Percentiles rank a stretch among this genome's conserved stretches.
These are phyloP conservation scores for Coniferiporia weirii DNA, from an alignment of 1,284 basidiomycete genomes.

Conservation along the genomic window DNA sequence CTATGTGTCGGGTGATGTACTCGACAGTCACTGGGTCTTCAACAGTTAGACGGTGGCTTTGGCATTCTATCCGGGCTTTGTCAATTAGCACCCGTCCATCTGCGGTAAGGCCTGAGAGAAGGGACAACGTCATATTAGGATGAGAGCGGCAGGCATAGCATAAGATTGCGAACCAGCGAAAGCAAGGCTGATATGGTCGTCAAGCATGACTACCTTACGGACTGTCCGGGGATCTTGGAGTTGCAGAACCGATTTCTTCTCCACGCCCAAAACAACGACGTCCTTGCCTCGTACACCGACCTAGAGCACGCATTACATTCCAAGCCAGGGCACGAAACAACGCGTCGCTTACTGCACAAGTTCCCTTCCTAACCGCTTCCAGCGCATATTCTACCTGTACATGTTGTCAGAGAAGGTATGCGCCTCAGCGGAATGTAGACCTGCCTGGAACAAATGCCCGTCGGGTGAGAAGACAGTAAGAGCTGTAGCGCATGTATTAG, in stretches of 20 bases:
- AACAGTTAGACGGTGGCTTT: constrained; percentile 94
- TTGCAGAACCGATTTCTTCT: constrained; percentile 98
- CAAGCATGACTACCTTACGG: constrained; percentile 96
- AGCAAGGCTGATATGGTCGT: constrained; percentile 96
- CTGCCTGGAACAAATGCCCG: constrained; percentile 88
- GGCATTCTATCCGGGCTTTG: constrained; percentile 96
- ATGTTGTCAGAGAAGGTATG: constrained; percentile 3
- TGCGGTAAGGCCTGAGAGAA: constrained; percentile 79
- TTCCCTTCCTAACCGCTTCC: constrained; percentile 96
- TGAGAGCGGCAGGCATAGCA: neutral
- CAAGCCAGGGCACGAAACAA: neutral
- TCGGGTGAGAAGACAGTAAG: constrained; percentile 94
- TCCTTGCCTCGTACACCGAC: constrained; percentile 95
- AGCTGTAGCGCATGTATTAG: constrained; percentile 41
- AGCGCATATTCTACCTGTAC: constrained; percentile 94
- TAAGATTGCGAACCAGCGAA: constrained; percentile 75
- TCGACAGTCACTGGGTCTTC: constrained; percentile 98
- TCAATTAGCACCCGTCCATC: constrained; percentile 98
- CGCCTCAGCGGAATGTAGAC: constrained; percentile 13
- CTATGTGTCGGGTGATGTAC: constrained; percentile 97
- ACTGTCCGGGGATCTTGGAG: constrained; percentile 98
- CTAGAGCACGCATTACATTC: constrained; percentile 35
- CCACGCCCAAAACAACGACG: constrained; percentile 94
- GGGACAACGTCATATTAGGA: neutral
- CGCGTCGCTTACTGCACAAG: constrained; percentile 78